phyloP scores from a whole-genome alignment of 345 rosid genomes.

The Populus ilicifolia region DNA sequence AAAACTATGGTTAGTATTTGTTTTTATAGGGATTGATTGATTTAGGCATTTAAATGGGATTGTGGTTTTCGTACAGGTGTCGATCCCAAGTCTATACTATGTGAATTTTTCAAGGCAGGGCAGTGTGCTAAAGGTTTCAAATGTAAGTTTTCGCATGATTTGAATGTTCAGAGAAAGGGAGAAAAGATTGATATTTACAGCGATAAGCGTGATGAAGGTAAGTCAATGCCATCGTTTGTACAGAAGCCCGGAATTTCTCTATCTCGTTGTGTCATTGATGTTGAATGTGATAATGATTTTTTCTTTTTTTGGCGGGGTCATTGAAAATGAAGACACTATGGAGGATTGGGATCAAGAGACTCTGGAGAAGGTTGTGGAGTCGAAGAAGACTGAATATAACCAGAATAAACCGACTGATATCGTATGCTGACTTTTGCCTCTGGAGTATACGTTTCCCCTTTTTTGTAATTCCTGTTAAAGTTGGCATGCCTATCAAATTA shows the following conservation, averaged over 20 bases:
- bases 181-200: slow-evolving; percentile 87
- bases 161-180: slow-evolving; percentile 95
- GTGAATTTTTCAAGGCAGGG: slow-evolving; percentile 90
- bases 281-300: not conserved
- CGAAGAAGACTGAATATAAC: slow-evolving; percentile 75
- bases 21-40: not conserved
- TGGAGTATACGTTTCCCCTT: too few relatives aligned
- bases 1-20: not conserved
- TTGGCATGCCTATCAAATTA: too few relatives aligned
- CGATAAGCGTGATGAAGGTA: slow-evolving; percentile 86
- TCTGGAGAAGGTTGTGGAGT: slow-evolving; percentile 85
- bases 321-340: slow-evolving; percentile 53
- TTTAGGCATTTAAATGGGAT: not conserved
- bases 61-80: slow-evolving; percentile 48
- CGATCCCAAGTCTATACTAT: slow-evolving; percentile 88
- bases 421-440: slow-evolving; percentile 36
- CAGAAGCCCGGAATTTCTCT: not conserved
- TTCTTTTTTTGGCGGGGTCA: not conserved
- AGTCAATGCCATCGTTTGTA: not conserved
- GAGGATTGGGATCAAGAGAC: slow-evolving; percentile 98
- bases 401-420: slow-evolving; percentile 92
- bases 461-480: too few relatives aligned
- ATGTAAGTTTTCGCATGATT: slow-evolving; percentile 94
- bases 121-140: slow-evolving; percentile 91
- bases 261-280: too few relatives aligned